Conservation (phyloP, 345 rosid species). For the Bruguiera sexangula region DNA sequence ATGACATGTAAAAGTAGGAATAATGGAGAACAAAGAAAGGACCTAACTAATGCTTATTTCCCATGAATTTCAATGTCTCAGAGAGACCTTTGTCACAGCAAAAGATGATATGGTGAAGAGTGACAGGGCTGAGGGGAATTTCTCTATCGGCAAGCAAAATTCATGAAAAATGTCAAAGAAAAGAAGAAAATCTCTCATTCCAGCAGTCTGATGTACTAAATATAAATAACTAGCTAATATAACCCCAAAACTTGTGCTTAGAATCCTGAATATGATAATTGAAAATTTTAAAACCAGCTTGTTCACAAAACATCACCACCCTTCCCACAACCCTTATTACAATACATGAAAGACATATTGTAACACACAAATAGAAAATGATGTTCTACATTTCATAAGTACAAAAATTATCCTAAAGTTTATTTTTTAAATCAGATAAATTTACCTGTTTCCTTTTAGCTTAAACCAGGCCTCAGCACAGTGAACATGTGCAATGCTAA, state of each 20-base stretch:
- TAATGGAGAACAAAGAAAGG: too few species aligned
- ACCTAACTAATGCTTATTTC: too few species aligned
- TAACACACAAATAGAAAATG: background rate
- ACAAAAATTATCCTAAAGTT: background rate
- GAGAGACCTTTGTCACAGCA: too few species aligned
- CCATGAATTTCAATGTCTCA: too few species aligned
- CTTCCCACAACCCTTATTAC: background rate
- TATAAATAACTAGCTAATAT: background rate
- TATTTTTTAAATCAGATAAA: background rate
- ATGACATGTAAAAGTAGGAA: too few species aligned
- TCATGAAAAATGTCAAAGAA: background rate
- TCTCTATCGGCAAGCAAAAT: background rate
- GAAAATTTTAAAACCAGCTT: background rate
- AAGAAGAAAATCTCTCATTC: background rate
- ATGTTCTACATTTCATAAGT: background rate
- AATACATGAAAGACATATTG: background rate
- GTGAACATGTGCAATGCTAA: constrained; percentile 68
- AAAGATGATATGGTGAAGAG: too few species aligned
- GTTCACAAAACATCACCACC: background rate
- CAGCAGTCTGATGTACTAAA: background rate
- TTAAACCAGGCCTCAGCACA: constrained; percentile 97
- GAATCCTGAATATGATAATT: background rate
- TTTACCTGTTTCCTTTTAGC: constrained; percentile 84
- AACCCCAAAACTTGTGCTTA: background rate
- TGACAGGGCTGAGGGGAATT: background rate